Evolutionary conservation across 2,329 filamentous ascomycete genomes (phyloP), one percentile per base, ranked within the genome.

Genomic region (Nakataea oryzae): DNA sequence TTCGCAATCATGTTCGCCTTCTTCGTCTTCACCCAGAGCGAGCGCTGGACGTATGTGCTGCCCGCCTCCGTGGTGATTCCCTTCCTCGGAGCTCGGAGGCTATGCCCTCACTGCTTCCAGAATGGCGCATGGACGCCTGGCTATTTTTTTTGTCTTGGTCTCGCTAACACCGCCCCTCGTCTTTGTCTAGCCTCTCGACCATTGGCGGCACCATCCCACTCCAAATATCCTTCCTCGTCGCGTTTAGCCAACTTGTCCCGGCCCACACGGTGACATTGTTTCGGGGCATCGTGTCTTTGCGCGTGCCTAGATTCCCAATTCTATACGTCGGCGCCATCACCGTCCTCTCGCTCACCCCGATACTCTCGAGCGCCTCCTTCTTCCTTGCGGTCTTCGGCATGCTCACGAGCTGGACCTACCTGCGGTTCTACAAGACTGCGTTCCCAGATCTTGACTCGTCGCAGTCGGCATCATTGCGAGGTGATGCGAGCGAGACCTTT

Each of bases 241-340:
- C 93, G 62, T 96, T 97, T 77, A 97, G 96, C 77, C 95, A 99
- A 76, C 90, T 99, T 59, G 89, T 97, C 47, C 95, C 95, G 27
- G 93, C 96, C 65, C 95, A 99, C 75, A 99, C 95, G 13, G 93
- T 97, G 61, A 95, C 93, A 5, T 85, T 99, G 63, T 93, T 96
- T 78, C 89, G 89, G 66, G 92, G 92, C 66, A 78, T 96, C 64
- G 74, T 97, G 63, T 96, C 95, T 64, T 86, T 97, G 74, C 90
- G 93, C 67, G 92, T 99, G 62, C 86, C 86, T 24, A 79, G 83
- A 58, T 86, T 87, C 68, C 85, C 85, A 13, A 78, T 96, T 77
- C 65, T 95, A 77, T 80, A 89, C 86, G 73, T 96, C 82, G 79
- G 86, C 82, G 66, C 90, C 63, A 83, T 96, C 64, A 87, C 90